These are phyloP conservation scores for Peniophora sp. DNA, from an alignment of 1,284 basidiomycete genomes.

Conservation along the genomic window DNA sequence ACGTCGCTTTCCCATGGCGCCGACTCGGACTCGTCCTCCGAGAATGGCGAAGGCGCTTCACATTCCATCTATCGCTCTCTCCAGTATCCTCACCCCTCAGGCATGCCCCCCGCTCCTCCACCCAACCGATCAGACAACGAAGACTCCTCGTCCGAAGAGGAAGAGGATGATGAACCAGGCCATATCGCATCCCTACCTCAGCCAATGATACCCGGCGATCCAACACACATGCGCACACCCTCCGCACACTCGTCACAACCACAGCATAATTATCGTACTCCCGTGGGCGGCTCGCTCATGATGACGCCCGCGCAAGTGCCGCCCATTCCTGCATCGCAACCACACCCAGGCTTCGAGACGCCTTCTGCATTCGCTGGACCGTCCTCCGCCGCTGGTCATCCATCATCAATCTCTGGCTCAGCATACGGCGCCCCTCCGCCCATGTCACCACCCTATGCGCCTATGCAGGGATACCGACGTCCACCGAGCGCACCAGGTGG, in stretches of 20 bases:
- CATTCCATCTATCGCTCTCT: slow-evolving; percentile 16
- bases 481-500: slow-evolving; percentile 15
- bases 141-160: slow-evolving; percentile 29
- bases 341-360: slow-evolving; percentile 63
- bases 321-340: slow-evolving; percentile 48
- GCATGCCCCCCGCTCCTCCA: slow-evolving; percentile 6
- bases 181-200: slow-evolving; percentile 24
- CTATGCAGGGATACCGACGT: slow-evolving; percentile 21
- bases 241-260: slow-evolving; percentile 69
- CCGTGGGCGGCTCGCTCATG: slow-evolving; percentile 51
- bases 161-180: slow-evolving; percentile 41
- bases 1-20: slow-evolving; percentile 35
- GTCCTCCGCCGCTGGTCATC: slow-evolving; percentile 27
- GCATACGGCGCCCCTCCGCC: slow-evolving; percentile 23
- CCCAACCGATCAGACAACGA: slow-evolving; percentile 20
- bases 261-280: slow-evolving; percentile 70
- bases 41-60: slow-evolving; percentile 32
- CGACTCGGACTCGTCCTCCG: slow-evolving; percentile 47
- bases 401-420: slow-evolving; percentile 26
- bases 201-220: slow-evolving; percentile 20
- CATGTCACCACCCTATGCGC: slow-evolving; percentile 15
- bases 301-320: slow-evolving; percentile 36
- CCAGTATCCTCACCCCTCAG: slow-evolving; percentile 13
- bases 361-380: slow-evolving; percentile 63
- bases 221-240: slow-evolving; percentile 27